Base-by-base conservation (phyloP, 2,329 filamentous ascomycete species). In the Emericellopsis atlantica region DNA sequence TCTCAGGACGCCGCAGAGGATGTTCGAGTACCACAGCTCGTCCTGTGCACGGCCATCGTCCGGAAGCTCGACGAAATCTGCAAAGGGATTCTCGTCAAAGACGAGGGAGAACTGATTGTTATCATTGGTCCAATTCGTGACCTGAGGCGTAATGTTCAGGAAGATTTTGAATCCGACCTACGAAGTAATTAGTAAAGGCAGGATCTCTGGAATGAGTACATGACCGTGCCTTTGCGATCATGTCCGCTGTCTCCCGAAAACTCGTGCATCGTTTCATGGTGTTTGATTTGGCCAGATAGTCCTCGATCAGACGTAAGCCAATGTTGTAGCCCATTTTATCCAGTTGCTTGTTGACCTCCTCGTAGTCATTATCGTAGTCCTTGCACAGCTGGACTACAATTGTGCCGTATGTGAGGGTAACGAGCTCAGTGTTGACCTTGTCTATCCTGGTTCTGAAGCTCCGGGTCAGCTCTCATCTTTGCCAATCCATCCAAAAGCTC, bases 261-360 rank as follows among this genome's bases (percentile, higher is more conserved):
- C 92, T 96, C 51, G 78, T 73, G 62, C 92, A 98, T 48, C 88
- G 76, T 51, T 87, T 85, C 74, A 81, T 81, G 2, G 84, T 87
- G 52, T 87, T 90, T 5, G 88, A 92, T 62, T 95, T 96, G 53
- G 92, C 92, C 15, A 98, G 78, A 55, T 95, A 98, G 64, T 98
- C 92, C 54, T 98, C 92, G 51, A 98, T 95, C 49, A 98, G 66
- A 32, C 92, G 84, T 55, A 96, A 72, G 23, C 92, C 92, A 48
- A 98, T 98, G 55, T 96, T 96, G 67, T 96, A 95, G 42, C 92
- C 92, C 92, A 98, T 98, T 66, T 90, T 93, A 58, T 98, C 92
- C 36, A 98, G 74, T 61, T 98, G 92, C 61, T 90, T 88, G 67
- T 98, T 98, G 58, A 98, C 90, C 60, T 96, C 88, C 40, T 77